These are phyloP conservation scores for Debaryomyces tyrocola DNA, from an alignment of 805 yeast species.

Conservation along the genomic window DNA sequence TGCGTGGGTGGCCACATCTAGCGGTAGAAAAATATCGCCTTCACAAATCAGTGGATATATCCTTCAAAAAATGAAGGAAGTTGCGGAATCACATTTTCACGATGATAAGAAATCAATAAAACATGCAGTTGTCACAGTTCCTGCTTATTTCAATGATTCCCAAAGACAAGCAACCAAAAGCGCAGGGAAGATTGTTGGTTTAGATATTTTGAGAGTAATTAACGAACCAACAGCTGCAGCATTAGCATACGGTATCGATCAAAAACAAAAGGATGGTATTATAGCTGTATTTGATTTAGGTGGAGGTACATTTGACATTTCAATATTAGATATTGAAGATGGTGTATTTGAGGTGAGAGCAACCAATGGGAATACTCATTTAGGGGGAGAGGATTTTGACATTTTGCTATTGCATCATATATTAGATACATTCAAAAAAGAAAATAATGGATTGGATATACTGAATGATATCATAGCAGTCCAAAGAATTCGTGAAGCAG, in stretches of 20 bases:
- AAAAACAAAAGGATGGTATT: conserved; percentile 49
- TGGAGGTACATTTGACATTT: conserved; percentile 84
- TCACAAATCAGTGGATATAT: conserved; percentile 70
- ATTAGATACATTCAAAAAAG: conserved; percentile 54
- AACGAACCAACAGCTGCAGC: conserved; percentile 90
- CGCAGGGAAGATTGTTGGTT: conserved; percentile 75
- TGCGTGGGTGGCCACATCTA: conserved; percentile 60
- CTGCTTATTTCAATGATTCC: conserved; percentile 77
- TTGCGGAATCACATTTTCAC: conserved; percentile 57
- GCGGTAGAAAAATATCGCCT: conserved; percentile 55
- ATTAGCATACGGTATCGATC: conserved; percentile 73
- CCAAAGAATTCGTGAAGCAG: conserved; percentile 77
- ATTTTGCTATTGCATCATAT: conserved; percentile 59
- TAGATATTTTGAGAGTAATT: conserved; percentile 71
- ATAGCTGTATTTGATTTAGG: conserved; percentile 73
- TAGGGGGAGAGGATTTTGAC: conserved; percentile 88
- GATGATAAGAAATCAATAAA: conserved; percentile 35
- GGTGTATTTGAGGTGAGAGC: conserved; percentile 82
- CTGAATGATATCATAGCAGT: conserved; percentile 55
- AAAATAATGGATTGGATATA: conserved; percentile 53
- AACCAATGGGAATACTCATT: conserved; percentile 81
- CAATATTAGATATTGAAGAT: conserved; percentile 73
- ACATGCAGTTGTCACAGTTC: conserved; percentile 82
- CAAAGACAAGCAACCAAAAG: conserved; percentile 83
- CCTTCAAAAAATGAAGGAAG: conserved; percentile 61